phyloP scores from a whole-genome alignment of 1,284 basidiomycete genomes.

The Rhodofomes roseus region DNA sequence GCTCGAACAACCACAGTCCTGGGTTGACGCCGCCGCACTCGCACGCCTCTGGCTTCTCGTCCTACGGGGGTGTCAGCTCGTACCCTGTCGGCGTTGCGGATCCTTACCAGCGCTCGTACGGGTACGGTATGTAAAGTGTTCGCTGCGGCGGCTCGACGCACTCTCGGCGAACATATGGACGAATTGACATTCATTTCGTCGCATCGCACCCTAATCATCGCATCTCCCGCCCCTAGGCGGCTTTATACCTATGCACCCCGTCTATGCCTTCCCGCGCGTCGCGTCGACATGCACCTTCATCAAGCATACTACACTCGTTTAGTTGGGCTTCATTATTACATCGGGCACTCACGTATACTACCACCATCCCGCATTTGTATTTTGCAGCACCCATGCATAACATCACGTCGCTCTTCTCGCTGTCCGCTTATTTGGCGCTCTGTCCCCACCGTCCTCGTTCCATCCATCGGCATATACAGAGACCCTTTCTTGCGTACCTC shows the following conservation, averaged over 20 bases:
- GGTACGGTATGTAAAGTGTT: constrained; percentile 68
- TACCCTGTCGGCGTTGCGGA: constrained; percentile 55
- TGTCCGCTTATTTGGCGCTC: too few species aligned
- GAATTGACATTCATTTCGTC: constrained; percentile 21
- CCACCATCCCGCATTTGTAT: constrained; percentile 62
- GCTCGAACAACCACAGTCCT: constrained; percentile 58
- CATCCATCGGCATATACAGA: constrained; percentile 16
- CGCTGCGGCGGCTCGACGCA: constrained; percentile 4
- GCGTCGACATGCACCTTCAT: constrained; percentile 20
- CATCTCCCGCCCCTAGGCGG: constrained; percentile 22
- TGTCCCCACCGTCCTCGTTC: too few species aligned
- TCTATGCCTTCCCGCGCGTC: constrained; percentile 27
- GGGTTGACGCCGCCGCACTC: constrained; percentile 53
- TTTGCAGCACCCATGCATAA: constrained; percentile 54
- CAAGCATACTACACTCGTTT: constrained; percentile 24
- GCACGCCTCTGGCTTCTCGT: constrained; percentile 51
- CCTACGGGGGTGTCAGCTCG: constrained; percentile 45
- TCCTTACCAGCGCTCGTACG: constrained; percentile 73
- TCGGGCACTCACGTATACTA: constrained; percentile 30
- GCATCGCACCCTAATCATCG: constrained; percentile 17
- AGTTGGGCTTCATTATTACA: constrained; percentile 23
- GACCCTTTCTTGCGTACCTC: constrained; percentile 28
- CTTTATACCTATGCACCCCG: constrained; percentile 30
- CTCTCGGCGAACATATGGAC: constrained; percentile 13
- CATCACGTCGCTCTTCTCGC: constrained; percentile 39